Evolutionary conservation across 2,329 filamentous ascomycete genomes (phyloP).

Genomic region (Penicillium sclerotiorum): DNA sequence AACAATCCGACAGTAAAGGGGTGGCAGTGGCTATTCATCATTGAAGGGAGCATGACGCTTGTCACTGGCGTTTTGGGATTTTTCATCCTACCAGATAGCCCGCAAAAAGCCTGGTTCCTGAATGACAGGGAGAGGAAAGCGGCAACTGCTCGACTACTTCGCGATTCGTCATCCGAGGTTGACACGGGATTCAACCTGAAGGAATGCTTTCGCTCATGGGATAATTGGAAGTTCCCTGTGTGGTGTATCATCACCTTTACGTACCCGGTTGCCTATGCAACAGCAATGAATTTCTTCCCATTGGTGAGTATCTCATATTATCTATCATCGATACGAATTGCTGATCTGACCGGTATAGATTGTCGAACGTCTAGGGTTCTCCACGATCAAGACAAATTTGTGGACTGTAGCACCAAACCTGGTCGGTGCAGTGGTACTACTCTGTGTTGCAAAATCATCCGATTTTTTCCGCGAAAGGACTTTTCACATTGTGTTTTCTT

Average conservation of each 20-base stretch:
- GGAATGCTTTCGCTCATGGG: conserved; percentile 49
- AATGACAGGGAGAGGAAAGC: conserved; percentile 39
- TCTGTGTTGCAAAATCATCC: conserved; percentile 48
- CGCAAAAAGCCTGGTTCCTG: conserved; percentile 44
- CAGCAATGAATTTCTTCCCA: conserved; percentile 52
- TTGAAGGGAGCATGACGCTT: conserved; percentile 44
- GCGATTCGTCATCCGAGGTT: conserved; percentile 48
- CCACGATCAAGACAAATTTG: conserved; percentile 51
- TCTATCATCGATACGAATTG: background rate
- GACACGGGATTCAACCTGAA: conserved; percentile 43
- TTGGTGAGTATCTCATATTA: conserved; percentile 26
- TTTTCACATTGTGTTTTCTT: conserved; percentile 48
- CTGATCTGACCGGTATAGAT: conserved; percentile 33
- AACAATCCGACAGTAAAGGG: conserved; percentile 49
- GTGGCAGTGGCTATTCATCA: conserved; percentile 51
- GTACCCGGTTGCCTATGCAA: conserved; percentile 53
- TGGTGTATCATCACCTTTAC: conserved; percentile 53
- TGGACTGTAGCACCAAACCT: conserved; percentile 54
- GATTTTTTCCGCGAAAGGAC: conserved; percentile 51
- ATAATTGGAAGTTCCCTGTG: conserved; percentile 44
- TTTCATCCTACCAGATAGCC: conserved; percentile 37
- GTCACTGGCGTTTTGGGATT: conserved; percentile 30
- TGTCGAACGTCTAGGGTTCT: conserved; percentile 49
- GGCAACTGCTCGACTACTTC: conserved; percentile 48
- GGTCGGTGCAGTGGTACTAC: conserved; percentile 50